phyloP scores from a whole-genome alignment of 1,284 basidiomycete genomes.

The Flammula alnicola region DNA sequence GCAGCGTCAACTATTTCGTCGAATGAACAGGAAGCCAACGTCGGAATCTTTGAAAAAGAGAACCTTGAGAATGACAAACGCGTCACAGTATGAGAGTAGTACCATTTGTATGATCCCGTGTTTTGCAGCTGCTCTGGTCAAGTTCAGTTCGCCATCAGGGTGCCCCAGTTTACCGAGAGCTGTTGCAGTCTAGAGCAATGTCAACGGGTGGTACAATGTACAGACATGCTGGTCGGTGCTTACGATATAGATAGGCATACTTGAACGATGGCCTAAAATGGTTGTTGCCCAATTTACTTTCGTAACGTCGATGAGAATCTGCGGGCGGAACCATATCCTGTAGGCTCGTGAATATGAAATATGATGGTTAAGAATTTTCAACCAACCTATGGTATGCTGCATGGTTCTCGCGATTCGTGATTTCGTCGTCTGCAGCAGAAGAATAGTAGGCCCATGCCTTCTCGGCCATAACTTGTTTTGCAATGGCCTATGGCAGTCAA shows the following conservation, averaged over 20 bases:
- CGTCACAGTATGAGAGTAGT: not conserved
- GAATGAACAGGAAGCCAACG: conserved; percentile 86
- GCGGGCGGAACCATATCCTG: conserved; percentile 93
- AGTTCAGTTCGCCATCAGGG: conserved; percentile 87
- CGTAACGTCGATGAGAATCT: conserved; percentile 84
- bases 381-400: conserved; percentile 79
- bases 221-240: conserved; percentile 6
- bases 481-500: conserved; percentile 57
- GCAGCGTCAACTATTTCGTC: conserved; percentile 88
- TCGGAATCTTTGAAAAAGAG: conserved; percentile 68
- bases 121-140: conserved; percentile 83
- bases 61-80: not conserved
- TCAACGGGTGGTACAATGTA: not conserved
- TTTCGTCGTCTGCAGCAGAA: conserved; percentile 88
- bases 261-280: conserved; percentile 74
- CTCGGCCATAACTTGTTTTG: conserved; percentile 71
- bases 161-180: conserved; percentile 87
- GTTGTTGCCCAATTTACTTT: conserved; percentile 84
- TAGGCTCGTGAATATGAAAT: not conserved
- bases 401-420: conserved; percentile 88
- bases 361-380: not conserved
- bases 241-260: conserved; percentile 81
- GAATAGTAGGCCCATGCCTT: conserved; percentile 93
- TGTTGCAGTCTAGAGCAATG: conserved; percentile 32
- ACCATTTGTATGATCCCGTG: conserved; percentile 84